A percentile compares a stretch with the other conserved stretches of the same genome.
These are phyloP conservation scores for Hypoxylon sp. DNA, from an alignment of 2,329 filamentous ascomycete genomes.

Conservation along the genomic window DNA sequence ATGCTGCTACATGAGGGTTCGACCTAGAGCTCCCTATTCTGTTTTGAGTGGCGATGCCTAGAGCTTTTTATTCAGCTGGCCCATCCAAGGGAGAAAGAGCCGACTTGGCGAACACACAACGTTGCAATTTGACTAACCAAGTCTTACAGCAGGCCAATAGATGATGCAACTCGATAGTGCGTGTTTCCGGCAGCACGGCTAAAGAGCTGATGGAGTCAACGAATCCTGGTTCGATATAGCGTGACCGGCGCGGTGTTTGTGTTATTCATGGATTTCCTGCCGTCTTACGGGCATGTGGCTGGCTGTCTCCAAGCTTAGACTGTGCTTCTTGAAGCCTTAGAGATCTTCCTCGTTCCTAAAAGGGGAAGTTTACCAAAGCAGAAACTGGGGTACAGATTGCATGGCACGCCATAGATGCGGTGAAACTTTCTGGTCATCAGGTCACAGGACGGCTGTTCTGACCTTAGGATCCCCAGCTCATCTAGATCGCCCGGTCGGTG, in stretches of 20 bases:
- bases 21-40: not conserved
- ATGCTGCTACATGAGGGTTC: constrained; percentile 22
- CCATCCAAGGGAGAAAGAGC: constrained; percentile 15
- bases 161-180: constrained; percentile 22
- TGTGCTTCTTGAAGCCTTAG: constrained; percentile 4
- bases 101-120: constrained; percentile 31
- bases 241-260: constrained; percentile 1
- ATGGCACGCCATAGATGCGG: constrained; percentile 2
- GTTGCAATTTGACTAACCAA: constrained; percentile 27
- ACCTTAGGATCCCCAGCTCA: not conserved
- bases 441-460: not conserved
- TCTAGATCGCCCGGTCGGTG: constrained; percentile 1
- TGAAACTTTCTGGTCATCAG: constrained; percentile 1
- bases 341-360: constrained; percentile 19
- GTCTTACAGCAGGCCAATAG: constrained; percentile 27
- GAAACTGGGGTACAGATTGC: constrained; percentile 4
- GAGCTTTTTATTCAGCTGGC: constrained; percentile 21
- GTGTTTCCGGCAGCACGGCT: constrained; percentile 31
- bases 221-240: constrained; percentile 12
- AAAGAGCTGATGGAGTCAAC: constrained; percentile 17
- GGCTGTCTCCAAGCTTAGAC: not conserved
- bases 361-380: constrained; percentile 12
- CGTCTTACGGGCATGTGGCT: constrained; percentile 3
- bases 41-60: constrained; percentile 15
- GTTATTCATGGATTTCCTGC: constrained; percentile 1